Evolutionary conservation across 2,329 filamentous ascomycete genomes (phyloP), one percentile per base, ranked within the genome.

Genomic region (Aspergillus sp.): DNA sequence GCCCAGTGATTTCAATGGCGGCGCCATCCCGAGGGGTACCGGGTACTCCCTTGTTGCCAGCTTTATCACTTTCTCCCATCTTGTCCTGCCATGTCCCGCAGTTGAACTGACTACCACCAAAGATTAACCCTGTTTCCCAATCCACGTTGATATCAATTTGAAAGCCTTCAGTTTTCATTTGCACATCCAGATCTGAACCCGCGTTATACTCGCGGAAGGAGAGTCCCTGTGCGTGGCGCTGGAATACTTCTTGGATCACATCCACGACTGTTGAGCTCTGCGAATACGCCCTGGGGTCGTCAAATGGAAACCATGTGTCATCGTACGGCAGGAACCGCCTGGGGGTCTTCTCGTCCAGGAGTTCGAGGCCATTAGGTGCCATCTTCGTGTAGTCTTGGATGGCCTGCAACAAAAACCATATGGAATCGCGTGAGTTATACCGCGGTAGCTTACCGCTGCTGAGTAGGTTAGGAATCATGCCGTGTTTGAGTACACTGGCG

Each of bases 11-110:
- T 74, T 99, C 95, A 56, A 99, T 85, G 19, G 95, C 92, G 43
- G 95, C 92, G 31, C 95, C 95, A 72, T 99, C 96, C 67, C 96
- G 89, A 47, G 95, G 95, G n/a, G 95, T 99, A 8, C 93, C 95
- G 0, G 95, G 96, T 19, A 96, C 81, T 50, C 95, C 96, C 78
- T 97, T 98, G 69, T 88, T 96, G 58, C 90, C 89, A 15, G 96
- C 95, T 61, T 88, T 90, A 63, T 90, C 87, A 62, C 92, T 96
- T 75, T 99, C 95, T n/a, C 95, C 95, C 95, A 99, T 99, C 83
- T 99, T 99, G 81, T 99, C 95, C 92, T 97, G 97, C 95, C 95
- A 99, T 1, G 95, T 99, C 52, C 95, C 95, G 68, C 96, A 99
- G 75, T 99, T 99, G 76, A 80, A 83, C 70, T 97, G 93, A 69